These are phyloP conservation scores for Geosmithia morbida DNA, from an alignment of 2,329 filamentous ascomycete species.

Conservation along the genomic window DNA sequence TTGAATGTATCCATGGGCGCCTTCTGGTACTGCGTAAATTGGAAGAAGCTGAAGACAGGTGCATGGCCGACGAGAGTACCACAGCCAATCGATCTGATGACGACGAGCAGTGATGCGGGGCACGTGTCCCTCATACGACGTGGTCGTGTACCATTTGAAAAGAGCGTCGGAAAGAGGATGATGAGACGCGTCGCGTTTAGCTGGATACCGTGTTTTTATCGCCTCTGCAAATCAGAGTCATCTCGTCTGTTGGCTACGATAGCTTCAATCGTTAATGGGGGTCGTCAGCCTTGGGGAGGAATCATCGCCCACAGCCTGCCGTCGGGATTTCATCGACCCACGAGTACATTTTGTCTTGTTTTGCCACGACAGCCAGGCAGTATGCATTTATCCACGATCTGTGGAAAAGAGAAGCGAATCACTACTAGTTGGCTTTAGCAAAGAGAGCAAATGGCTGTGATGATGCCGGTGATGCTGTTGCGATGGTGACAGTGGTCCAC, in stretches of 20 bases:
- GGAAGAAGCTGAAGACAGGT: background rate
- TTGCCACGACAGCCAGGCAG: background rate
- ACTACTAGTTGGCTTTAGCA: too few species aligned
- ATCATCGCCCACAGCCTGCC: background rate
- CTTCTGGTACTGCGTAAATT: background rate
- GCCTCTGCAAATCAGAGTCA: background rate
- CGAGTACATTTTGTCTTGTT: background rate
- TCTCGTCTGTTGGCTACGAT: background rate
- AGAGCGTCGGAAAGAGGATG: background rate
- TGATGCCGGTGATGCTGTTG: background rate
- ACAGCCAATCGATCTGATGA: constrained; percentile 2
- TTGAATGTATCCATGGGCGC: background rate
- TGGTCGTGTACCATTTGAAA: background rate
- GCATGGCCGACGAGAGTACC: background rate
- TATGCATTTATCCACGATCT: background rate
- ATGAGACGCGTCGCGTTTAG: background rate
- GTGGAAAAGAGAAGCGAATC: too few species aligned
- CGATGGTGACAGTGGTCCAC: background rate
- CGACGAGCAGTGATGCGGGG: background rate
- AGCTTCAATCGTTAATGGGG: background rate
- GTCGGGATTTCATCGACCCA: background rate
- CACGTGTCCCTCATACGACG: background rate
- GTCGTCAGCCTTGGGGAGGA: background rate
- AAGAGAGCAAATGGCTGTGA: too few species aligned
- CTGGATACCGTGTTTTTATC: background rate